Percentiles rank a stretch among this genome's conserved stretches.
phyloP scores from a whole-genome alignment of 2,329 filamentous ascomycete genomes.

The Hypoxylon sp. region DNA sequence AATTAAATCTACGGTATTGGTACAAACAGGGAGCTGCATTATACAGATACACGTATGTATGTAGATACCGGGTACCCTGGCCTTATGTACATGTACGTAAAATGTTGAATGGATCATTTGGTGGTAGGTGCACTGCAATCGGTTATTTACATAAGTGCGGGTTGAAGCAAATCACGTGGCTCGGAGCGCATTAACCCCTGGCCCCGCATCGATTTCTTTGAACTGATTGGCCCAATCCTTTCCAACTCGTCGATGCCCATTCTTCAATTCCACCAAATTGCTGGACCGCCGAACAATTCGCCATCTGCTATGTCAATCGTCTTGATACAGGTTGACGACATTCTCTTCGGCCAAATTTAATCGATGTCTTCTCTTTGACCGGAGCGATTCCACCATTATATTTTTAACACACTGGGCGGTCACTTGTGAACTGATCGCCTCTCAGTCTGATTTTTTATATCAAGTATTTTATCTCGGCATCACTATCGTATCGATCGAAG shows the following conservation, averaged over 20 bases:
- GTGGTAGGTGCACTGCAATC: neutral
- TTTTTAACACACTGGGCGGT: neutral
- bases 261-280: conserved; percentile 42
- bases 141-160: neutral
- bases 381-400: conserved; percentile 14
- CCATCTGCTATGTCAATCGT: conserved; percentile 31
- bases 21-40: neutral
- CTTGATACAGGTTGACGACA: conserved; percentile 30
- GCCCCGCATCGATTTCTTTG: neutral
- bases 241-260: neutral
- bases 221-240: conserved; percentile 23
- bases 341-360: conserved; percentile 19
- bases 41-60: neutral
- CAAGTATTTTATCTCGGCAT: conserved; percentile 23
- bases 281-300: conserved; percentile 23
- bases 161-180: conserved; percentile 28
- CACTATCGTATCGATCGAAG: conserved; percentile 7
- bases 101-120: neutral
- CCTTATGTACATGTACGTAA: neutral
- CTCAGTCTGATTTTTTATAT: conserved; percentile 9
- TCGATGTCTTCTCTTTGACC: conserved; percentile 5
- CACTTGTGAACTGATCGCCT: conserved; percentile 11
- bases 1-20: neutral
- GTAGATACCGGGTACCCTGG: neutral
- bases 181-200: conserved; percentile 29